Evolutionary conservation across 192 early-diverging fungal genomes (phyloP), one percentile per base, ranked within the genome.

Genomic region (Pilobolus umbonatus): DNA sequence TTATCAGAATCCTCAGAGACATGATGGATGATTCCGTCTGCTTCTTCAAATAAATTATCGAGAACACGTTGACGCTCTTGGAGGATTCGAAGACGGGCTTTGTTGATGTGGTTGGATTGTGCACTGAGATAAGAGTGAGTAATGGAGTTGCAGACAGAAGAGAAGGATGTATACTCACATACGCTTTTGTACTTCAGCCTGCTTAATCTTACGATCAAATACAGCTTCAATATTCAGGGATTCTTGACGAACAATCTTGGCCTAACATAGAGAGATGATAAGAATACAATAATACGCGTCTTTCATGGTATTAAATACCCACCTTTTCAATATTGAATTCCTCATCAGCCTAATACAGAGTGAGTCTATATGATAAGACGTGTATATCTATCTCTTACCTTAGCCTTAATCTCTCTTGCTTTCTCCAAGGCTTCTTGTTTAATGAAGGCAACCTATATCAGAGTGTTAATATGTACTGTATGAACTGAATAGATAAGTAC

Each of bases 261-360:
- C 96, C 81, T 85, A 70, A 9, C 10, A n/a, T 6, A 1, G 42
- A 17, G 22, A 38, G 30, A 53, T n/a, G 22, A 7, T 1, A 28
- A 26, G 17, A 31, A 42, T 24, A n/a, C n/a, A n/a, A n/a, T n/a
- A 29, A 28, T 24, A 42, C 52, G 52, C 52, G 52, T 54, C 26
- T 19, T 55, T 22, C 17, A 26, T 36, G 39, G 7, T 52, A 7
- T 34, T 28, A n/a, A n/a, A n/a, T n/a, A 28, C 17, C 22, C 11
- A 83, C 83, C 84, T 94, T 94, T 80, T 99, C 96, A 80, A 99
- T 99, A 78, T 99, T 99, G 84, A 98, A 99, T 67, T 99, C 96
- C 64, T 99, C 96, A 73, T 99, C 94, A 49, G 96, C 96, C 88
- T 91, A 63, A 17, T 31, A 48, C 21, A 55, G 31, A 53, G 28